Percentiles rank a stretch among this genome's conserved stretches.
phyloP scores from a whole-genome alignment of 176 grass and related monocot species.

The Leersia perrieri region DNA sequence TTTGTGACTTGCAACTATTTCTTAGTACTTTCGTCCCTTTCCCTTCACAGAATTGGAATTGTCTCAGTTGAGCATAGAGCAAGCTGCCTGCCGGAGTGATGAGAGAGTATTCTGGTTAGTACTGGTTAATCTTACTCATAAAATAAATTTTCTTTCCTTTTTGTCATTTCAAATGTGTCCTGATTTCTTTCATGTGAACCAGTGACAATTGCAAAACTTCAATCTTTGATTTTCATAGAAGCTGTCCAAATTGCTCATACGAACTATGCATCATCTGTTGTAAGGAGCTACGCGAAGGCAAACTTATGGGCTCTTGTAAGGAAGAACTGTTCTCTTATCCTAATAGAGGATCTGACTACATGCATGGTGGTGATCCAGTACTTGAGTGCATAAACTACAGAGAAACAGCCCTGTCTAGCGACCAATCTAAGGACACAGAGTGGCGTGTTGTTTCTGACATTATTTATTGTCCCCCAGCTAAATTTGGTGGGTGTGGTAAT shows the following conservation, averaged over 20 bases:
- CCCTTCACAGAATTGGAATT: constrained; percentile 34
- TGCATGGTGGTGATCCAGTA: constrained; percentile 52
- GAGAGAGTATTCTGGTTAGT: constrained; percentile 69
- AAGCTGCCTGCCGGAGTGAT: constrained; percentile 42
- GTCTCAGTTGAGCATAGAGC: constrained; percentile 37
- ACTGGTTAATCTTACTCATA: constrained; percentile 10
- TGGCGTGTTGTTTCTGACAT: constrained; percentile 28
- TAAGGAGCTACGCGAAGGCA: constrained; percentile 49
- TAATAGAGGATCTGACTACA: constrained; percentile 48
- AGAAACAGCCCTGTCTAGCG: not conserved
- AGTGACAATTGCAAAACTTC: constrained; percentile 74
- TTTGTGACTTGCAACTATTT: constrained; percentile 15
- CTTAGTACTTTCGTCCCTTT: constrained; percentile 5
- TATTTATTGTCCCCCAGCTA: constrained; percentile 57
- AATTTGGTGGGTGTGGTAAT: constrained; percentile 61
- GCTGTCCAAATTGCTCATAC: constrained; percentile 55
- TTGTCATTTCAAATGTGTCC: not conserved
- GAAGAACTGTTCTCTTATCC: constrained; percentile 15
- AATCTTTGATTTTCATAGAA: constrained; percentile 76
- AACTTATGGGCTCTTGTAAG: constrained; percentile 21
- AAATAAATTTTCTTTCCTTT: not conserved
- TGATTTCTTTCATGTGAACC: constrained; percentile 18
- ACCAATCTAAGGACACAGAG: constrained; percentile 26
- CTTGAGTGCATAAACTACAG: not conserved
- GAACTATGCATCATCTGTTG: constrained; percentile 73